phyloP scores from a whole-genome alignment of 1,284 basidiomycete species.

The Athelia psychrophila region DNA sequence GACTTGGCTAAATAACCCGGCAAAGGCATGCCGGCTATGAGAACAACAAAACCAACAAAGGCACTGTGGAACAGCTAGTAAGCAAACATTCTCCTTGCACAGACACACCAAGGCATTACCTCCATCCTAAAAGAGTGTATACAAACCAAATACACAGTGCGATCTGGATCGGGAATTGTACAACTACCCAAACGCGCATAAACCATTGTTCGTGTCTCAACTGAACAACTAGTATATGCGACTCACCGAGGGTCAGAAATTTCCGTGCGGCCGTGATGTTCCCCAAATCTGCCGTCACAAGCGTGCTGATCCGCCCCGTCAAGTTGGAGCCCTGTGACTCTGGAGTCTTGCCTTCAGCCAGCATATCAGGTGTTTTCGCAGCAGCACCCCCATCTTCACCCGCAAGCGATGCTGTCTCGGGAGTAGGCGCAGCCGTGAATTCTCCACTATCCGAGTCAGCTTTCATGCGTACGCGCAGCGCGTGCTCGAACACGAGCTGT shows the following conservation, averaged over 20 bases:
- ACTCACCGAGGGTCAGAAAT: conserved; percentile 3
- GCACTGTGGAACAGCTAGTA: conserved; percentile 20
- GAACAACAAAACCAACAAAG: conserved; percentile 48
- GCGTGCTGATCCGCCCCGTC: conserved; percentile 35
- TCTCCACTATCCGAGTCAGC: conserved; percentile 16
- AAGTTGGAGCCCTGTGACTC: conserved; percentile 21
- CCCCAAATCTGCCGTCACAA: conserved; percentile 11
- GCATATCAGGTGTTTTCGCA: background rate
- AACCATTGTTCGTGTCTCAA: background rate
- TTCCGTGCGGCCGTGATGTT: conserved; percentile 11
- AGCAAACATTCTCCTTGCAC: too few relatives aligned
- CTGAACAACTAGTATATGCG: background rate
- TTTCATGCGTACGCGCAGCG: conserved; percentile 50
- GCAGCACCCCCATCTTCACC: conserved; percentile 4
- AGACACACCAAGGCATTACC: conserved; percentile 9
- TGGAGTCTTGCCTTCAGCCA: conserved; percentile 19
- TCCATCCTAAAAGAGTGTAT: conserved; percentile 37
- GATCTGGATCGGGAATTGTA: conserved; percentile 17
- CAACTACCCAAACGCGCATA: background rate
- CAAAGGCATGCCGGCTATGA: conserved; percentile 52
- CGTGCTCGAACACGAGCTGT: conserved; percentile 54
- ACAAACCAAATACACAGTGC: conserved; percentile 28
- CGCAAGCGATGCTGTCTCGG: conserved; percentile 3
- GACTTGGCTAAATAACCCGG: conserved; percentile 41
- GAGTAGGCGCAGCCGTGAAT: background rate